These are phyloP conservation scores for Berberis vulgaris DNA, from an alignment of 164 flowering plant genomes.

Conservation along the genomic window DNA sequence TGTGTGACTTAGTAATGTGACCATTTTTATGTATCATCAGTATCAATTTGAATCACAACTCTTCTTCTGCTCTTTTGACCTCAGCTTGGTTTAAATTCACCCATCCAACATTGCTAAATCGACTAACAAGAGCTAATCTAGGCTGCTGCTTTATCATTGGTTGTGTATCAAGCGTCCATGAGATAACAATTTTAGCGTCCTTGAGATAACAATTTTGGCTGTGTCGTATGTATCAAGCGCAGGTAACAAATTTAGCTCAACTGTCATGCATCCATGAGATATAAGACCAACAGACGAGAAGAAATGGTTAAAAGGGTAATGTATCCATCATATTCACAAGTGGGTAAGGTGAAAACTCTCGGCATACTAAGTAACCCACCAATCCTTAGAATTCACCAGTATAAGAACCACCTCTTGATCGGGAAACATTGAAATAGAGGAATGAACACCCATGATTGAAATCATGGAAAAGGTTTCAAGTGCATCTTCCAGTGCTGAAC, in stretches of 20 bases:
- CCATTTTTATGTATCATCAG: background rate
- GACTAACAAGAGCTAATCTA: conserved; percentile 24
- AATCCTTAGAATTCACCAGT: conserved; percentile 18
- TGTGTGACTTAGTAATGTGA: too few relatives aligned
- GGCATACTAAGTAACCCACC: conserved; percentile 47
- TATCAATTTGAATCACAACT: conserved; percentile 37
- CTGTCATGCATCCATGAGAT: conserved; percentile 36
- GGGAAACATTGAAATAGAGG: conserved; percentile 26
- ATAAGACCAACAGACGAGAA: conserved; percentile 42
- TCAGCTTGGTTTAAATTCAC: conserved; percentile 28
- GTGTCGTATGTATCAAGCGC: conserved; percentile 10
- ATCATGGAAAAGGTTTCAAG: conserved; percentile 42
- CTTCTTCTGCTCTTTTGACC: conserved; percentile 16
- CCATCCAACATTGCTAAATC: conserved; percentile 23
- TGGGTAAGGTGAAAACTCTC: conserved; percentile 29
- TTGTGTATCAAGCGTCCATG: background rate
- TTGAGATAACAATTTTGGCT: conserved; percentile 8
- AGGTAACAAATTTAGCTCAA: conserved; percentile 22
- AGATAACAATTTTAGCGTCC: too few relatives aligned
- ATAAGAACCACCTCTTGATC: conserved; percentile 21
- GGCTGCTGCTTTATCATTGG: conserved; percentile 16
- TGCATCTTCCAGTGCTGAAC: conserved; percentile 34
- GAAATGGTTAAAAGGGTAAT: conserved; percentile 31
- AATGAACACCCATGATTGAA: conserved; percentile 29
- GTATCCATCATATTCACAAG: conserved; percentile 26